Evolutionary conservation across 2,329 filamentous ascomycete genomes (phyloP).

Genomic region (Verticillium zaregamsianum): DNA sequence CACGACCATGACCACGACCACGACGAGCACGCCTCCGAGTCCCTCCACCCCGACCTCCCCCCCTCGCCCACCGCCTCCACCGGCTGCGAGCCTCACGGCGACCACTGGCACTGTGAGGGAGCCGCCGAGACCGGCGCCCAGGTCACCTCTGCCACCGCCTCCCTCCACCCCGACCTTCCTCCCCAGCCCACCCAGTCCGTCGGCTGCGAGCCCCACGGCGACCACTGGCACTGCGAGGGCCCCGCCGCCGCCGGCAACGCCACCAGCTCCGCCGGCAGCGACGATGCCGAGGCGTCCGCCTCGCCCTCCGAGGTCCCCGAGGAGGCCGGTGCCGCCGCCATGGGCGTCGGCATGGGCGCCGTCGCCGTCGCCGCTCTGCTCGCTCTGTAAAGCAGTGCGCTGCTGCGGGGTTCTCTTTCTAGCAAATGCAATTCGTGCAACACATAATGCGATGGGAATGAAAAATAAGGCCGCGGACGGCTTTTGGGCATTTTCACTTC

Average conservation of each 20-base stretch:
- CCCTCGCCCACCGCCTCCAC: slow-evolving; percentile 30
- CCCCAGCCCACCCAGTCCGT: slow-evolving; percentile 26
- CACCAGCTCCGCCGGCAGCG: not conserved
- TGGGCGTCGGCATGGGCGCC: slow-evolving; percentile 5
- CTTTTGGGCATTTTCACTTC: not conserved
- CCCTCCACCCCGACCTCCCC: slow-evolving; percentile 10
- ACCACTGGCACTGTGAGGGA: slow-evolving; percentile 10
- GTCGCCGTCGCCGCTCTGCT: slow-evolving; percentile 9
- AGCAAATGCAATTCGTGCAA: not conserved
- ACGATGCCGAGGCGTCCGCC: not conserved
- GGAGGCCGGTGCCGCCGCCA: slow-evolving; percentile 6
- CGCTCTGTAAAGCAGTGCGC: slow-evolving; percentile 3
- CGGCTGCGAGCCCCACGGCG: slow-evolving; percentile 28
- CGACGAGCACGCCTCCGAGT: not conserved
- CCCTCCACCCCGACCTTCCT: slow-evolving; percentile 8
- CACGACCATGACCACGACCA: slow-evolving; percentile 11
- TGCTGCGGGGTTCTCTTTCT: not conserved
- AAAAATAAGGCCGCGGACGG: not conserved
- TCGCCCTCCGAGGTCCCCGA: slow-evolving; percentile 2
- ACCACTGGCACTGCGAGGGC: slow-evolving; percentile 30
- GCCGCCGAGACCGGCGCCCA: slow-evolving; percentile 2
- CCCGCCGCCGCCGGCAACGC: slow-evolving; percentile 4
- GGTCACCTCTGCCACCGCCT: not conserved
- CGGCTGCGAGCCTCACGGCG: slow-evolving; percentile 29
- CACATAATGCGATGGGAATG: not conserved